A percentile compares a stretch with the other conserved stretches of the same genome.
phyloP scores from a whole-genome alignment of 2,329 filamentous ascomycete species.

The Pestalotiopsis sp. region DNA sequence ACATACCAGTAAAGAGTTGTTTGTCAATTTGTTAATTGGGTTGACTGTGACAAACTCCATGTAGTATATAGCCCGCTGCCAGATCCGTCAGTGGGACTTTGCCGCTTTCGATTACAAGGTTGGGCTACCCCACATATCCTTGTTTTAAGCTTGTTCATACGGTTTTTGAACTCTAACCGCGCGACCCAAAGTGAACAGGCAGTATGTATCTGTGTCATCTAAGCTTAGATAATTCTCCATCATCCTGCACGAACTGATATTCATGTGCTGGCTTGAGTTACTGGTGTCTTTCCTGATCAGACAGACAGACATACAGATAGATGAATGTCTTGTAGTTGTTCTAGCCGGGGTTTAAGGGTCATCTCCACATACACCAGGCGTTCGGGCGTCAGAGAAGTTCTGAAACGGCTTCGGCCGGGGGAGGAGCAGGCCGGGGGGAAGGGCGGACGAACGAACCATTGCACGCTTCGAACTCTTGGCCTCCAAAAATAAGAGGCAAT shows the following conservation, averaged over 20 bases:
- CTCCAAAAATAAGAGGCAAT: neutral
- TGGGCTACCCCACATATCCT: neutral
- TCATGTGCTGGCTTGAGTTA: neutral
- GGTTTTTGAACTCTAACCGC: neutral
- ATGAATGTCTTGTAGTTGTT: neutral
- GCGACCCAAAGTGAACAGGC: neutral
- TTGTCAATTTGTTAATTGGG: too few relatives aligned
- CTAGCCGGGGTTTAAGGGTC: neutral
- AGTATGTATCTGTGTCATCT: neutral
- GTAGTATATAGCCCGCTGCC: too few relatives aligned
- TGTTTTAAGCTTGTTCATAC: constrained; percentile 11
- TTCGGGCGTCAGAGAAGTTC: neutral
- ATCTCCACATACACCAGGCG: neutral
- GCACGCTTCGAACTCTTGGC: neutral
- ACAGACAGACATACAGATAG: neutral
- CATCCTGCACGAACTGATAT: neutral
- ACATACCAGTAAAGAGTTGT: too few relatives aligned
- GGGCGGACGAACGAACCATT: neutral
- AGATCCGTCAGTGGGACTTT: neutral
- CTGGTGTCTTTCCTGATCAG: neutral
- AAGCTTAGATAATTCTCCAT: neutral
- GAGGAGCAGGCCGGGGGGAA: neutral
- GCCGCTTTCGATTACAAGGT: neutral
- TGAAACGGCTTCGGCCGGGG: neutral
- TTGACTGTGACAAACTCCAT: too few relatives aligned